These are phyloP conservation scores for Scutellaria minor DNA, from an alignment of 257 asterid species.

Conservation along the genomic window DNA sequence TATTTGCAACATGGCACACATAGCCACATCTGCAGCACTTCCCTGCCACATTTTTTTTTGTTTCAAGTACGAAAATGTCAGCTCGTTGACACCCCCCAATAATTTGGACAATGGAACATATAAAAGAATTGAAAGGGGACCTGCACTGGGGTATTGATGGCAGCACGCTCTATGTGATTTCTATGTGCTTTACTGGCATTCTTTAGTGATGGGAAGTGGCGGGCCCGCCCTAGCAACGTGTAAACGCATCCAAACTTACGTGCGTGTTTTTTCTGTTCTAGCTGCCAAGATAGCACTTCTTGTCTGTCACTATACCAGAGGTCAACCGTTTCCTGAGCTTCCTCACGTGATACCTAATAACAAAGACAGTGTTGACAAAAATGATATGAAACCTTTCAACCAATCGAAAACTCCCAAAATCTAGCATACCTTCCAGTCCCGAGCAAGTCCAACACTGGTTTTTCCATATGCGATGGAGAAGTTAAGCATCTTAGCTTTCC, in stretches of 20 bases:
- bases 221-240: slow-evolving; percentile 92
- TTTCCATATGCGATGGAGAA: slow-evolving; percentile 98
- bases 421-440: slow-evolving; percentile 86
- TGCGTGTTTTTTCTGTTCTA: slow-evolving; percentile 75
- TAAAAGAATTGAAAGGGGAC: slow-evolving; percentile 35
- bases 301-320: slow-evolving; percentile 94
- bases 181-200: slow-evolving; percentile 60
- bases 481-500: slow-evolving; percentile 99
- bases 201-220: slow-evolving; percentile 75
- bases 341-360: slow-evolving; percentile 86
- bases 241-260: slow-evolving; percentile 50
- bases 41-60: slow-evolving; percentile 56
- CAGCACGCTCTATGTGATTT: slow-evolving; percentile 94
- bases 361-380: slow-evolving; percentile 26
- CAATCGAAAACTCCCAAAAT: slow-evolving; percentile 15
- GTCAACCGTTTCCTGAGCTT: slow-evolving; percentile 90
- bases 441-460: slow-evolving; percentile 86
- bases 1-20: slow-evolving; percentile 97
- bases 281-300: slow-evolving; percentile 91
- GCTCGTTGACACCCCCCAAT: slow-evolving; percentile 17
- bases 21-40: slow-evolving; percentile 98
- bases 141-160: slow-evolving; percentile 98
- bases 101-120: not conserved
- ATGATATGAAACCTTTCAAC: not conserved
- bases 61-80: slow-evolving; percentile 7